Evolutionary conservation across 1,284 basidiomycete species (phyloP), one percentile per base, ranked within the genome.

Genomic region (Austroboletus sp.): DNA sequence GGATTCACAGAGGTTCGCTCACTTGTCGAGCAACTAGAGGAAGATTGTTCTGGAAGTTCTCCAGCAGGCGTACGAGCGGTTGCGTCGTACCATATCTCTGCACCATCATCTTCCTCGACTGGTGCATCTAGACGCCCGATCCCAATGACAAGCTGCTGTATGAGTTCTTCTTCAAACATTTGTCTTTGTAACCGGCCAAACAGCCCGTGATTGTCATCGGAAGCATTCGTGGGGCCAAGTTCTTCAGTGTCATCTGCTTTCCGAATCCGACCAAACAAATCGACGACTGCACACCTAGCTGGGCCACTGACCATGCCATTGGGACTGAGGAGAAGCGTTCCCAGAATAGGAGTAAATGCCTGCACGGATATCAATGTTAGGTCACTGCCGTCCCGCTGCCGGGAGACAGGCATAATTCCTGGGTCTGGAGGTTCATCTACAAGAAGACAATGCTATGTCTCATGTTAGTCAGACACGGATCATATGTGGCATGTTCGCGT

Each of bases 281-380:
- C 78, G 11, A 94, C 87, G 42, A 96, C 76, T 3, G 86, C 83
- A 42, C 75, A 74, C 51, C 91, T 79, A 13, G 89, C 82, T 3
- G 81, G 76, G 21, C 82, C 82, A 26, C 84, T 83, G 33, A 96
- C 80, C 44, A 75, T 68, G 17, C 76, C 75, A 60, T 89, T 91
- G 11, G 83, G 76, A 61, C 85, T 92, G 45, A 96, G 78, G 17
- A 98, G 74, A 31, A 98, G 72, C 0, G 89, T 88, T 41, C 90
- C 93, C 15, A 98, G 75, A 42, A 97, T 82, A 5, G 92, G 89
- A 2, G 93, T 95, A 69, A 98, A 97, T 8, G 86, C 80, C 56
- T 86, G 82, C 4, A 92, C 87, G 40, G 82, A 78, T 42, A 97
- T 80, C 29, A 67, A 60, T 0, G 82, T 69, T 16, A 63, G 54